Percentiles rank a stretch among this genome's conserved stretches.
These are phyloP conservation scores for Cryptococcus sp. DNA, from an alignment of 1,284 basidiomycete genomes.

Conservation along the genomic window DNA sequence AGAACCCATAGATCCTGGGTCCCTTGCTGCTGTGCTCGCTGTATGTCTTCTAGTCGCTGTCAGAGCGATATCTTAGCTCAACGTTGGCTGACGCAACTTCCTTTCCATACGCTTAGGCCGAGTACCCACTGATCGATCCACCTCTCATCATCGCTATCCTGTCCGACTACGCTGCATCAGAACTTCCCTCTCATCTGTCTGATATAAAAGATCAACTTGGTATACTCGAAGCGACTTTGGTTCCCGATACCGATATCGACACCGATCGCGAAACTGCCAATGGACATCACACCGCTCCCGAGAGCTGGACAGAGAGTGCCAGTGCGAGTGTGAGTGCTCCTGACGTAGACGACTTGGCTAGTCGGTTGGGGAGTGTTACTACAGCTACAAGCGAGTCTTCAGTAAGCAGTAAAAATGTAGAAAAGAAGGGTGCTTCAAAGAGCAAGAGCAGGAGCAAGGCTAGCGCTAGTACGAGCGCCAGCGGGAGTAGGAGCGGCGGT, in stretches of 20 bases:
- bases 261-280: neutral
- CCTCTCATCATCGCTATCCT: conserved; percentile 45
- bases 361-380: conserved; percentile 2
- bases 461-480: conserved; percentile 3
- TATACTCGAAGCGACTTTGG: conserved; percentile 46
- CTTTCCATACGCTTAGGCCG: conserved; percentile 32
- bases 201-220: conserved; percentile 43
- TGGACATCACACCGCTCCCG: neutral
- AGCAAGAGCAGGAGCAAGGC: neutral
- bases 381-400: neutral
- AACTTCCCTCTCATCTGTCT: conserved; percentile 25
- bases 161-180: conserved; percentile 39
- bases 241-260: conserved; percentile 37
- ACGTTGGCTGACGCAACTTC: neutral
- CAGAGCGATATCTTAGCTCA: neutral
- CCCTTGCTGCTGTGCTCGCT: conserved; percentile 24
- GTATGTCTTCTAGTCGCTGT: conserved; percentile 12
- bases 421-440: neutral
- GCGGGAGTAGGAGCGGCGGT: neutral
- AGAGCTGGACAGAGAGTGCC: conserved; percentile 8
- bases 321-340: neutral
- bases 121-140: conserved; percentile 46
- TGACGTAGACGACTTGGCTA: conserved; percentile 6
- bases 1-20: conserved; percentile 22
- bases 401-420: neutral